Base-by-base conservation (phyloP, 768 basidiomycete genomes). In the Mycena galopus region DNA sequence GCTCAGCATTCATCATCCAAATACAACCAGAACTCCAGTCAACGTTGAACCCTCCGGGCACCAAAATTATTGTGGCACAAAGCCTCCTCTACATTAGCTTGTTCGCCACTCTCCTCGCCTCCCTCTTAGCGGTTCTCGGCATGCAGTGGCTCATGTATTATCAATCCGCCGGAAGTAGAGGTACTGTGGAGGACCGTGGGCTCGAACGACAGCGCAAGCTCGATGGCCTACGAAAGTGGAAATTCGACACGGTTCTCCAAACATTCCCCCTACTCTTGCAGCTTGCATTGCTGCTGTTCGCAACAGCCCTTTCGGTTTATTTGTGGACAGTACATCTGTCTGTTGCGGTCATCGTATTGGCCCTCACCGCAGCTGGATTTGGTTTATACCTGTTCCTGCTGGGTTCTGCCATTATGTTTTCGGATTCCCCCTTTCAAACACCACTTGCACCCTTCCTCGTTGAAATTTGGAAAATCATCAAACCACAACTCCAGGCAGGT, bases 121-220 rank as follows among this genome's bases (percentile, higher is more conserved):
- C 55, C 4, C 30, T 59, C 5, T 16, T 59, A 16, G 33, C 58
- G 7, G 58, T 59, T 16, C 58, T 59, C 2, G 61, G 61, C 3
- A 62, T 23, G 23, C 61, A 62, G 23, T 62, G 61, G 61, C 23
- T 62, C 10, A 62, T 62, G 61, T n/a, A 47, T 21, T 62, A 62
- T 14, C 10, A 4, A 16, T 39, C 25, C 8, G 61, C 61, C 30
- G 61, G 61, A 1, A 23, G 37, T 4, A 17, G 59, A 17, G 59
- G 59, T 1, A 25, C 59, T 2, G 27, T 47, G 7, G 61, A 62
- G 25, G 17, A 12, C 2, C 42, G 61, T 17, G 61, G 61, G 4
- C 42, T 44, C 12, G 42, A 62, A 33, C 61, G 61, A 2, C 61
- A 62, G 21, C 25, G 42, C 4, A 62, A 62, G 25, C 14, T 62